Conservation (phyloP, 2,329 filamentous ascomycete genomes). For the Claviceps cyperi region DNA sequence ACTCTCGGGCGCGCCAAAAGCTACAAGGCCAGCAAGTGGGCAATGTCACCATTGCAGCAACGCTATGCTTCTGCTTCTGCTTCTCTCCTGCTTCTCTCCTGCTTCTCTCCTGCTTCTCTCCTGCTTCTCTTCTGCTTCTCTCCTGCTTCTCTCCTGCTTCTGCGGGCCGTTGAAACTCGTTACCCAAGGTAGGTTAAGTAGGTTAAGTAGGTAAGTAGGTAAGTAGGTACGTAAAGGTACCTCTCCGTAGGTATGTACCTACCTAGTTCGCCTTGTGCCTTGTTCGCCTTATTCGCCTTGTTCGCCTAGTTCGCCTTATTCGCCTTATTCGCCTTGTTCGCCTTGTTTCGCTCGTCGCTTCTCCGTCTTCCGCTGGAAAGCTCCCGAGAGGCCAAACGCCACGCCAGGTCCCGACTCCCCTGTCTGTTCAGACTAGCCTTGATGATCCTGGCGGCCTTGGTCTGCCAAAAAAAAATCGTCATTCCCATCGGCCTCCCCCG, state of each 20-base stretch:
- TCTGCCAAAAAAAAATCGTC: slow-evolving; percentile 7
- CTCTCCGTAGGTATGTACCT: background rate
- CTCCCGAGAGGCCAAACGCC: background rate
- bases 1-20: too few relatives aligned
- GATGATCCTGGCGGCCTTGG: slow-evolving; percentile 3
- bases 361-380: background rate
- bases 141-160: background rate
- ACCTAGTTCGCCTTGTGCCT: background rate
- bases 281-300: background rate
- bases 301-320: background rate
- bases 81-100: too few relatives aligned
- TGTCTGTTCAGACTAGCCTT: slow-evolving; percentile 1
- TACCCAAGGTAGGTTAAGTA: too few relatives aligned
- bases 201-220: too few relatives aligned
- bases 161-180: background rate
- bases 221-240: too few relatives aligned
- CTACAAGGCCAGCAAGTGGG: too few relatives aligned
- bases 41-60: too few relatives aligned
- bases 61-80: too few relatives aligned
- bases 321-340: background rate
- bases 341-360: background rate
- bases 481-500: slow-evolving; percentile 1
- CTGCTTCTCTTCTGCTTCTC: background rate
- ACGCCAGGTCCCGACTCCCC: slow-evolving; percentile 1
- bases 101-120: background rate